Conservation (phyloP, 148 eudicot genomes). For the Fagopyrum esculentum region DNA sequence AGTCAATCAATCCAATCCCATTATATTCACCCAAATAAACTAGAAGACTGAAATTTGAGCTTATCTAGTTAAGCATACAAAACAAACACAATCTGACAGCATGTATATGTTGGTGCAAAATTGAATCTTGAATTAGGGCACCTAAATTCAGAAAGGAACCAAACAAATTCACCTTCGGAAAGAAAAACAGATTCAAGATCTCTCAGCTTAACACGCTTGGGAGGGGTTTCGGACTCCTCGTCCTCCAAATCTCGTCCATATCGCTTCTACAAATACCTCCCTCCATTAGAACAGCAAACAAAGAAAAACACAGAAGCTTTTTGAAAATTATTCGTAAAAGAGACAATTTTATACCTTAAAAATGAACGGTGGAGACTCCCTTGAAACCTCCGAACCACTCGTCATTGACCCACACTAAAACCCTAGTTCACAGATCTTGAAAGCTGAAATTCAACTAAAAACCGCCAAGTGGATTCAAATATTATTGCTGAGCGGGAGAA, state of each 20-base stretch:
- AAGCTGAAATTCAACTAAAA: background rate
- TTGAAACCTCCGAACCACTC: background rate
- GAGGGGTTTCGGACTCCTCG: conserved; percentile 24
- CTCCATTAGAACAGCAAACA: background rate
- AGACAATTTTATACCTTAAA: background rate
- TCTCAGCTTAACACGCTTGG: conserved; percentile 42
- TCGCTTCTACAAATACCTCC: conserved; percentile 25
- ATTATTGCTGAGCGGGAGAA: no score
- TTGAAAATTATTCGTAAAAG: background rate
- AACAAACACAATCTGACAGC: no score
- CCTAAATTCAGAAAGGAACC: background rate
- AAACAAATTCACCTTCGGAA: conserved; percentile 32
- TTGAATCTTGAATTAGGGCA: background rate
- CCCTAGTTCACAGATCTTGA: background rate
- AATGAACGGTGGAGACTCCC: background rate
- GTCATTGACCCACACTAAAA: background rate
- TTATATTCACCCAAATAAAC: background rate
- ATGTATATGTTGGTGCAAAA: background rate
- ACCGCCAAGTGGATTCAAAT: background rate
- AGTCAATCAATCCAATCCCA: background rate
- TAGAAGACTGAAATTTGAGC: no score
- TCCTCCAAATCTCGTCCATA: conserved; percentile 30
- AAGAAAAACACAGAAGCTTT: background rate
- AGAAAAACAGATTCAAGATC: conserved; percentile 35
- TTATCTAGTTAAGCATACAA: no score